phyloP scores from a whole-genome alignment of 257 asterid genomes.

The Solanum habrochaites region DNA sequence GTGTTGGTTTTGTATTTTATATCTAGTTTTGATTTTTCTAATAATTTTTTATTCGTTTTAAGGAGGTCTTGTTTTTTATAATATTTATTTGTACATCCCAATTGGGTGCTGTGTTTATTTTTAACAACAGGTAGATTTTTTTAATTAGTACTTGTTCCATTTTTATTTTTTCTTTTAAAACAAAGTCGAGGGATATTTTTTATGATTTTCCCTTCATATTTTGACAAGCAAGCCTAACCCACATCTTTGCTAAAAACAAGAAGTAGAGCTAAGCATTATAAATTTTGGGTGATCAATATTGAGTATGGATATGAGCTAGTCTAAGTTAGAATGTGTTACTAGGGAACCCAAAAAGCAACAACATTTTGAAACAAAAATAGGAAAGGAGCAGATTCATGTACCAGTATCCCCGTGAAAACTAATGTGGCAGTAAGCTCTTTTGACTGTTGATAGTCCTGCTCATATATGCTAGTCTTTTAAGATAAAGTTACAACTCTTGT shows the following conservation, averaged over 20 bases:
- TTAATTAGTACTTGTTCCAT: no score
- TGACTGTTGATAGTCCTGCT: not conserved
- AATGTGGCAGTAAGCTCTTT: not conserved
- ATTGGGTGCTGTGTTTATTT: no score
- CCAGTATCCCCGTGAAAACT: not conserved
- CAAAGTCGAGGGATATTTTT: not conserved
- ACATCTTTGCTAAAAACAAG: not conserved
- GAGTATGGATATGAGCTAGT: not conserved
- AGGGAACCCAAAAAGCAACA: not conserved
- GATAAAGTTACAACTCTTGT: not conserved
- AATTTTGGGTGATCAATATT: not conserved
- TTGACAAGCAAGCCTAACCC: not conserved
- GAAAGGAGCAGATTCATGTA: not conserved
- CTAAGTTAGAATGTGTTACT: not conserved
- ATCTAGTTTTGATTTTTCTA: no score
- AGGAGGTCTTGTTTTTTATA: no score
- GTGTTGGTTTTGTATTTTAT: no score
- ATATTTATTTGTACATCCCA: no score
- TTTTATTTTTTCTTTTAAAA: no score
- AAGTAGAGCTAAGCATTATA: not conserved
- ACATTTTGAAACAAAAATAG: not conserved
- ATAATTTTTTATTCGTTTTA: no score
- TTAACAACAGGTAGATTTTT: no score
- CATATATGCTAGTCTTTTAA: not conserved
- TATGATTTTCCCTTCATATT: not conserved